phyloP scores from a whole-genome alignment of 2,329 filamentous ascomycete genomes.

The Zymoseptoria tritici region DNA sequence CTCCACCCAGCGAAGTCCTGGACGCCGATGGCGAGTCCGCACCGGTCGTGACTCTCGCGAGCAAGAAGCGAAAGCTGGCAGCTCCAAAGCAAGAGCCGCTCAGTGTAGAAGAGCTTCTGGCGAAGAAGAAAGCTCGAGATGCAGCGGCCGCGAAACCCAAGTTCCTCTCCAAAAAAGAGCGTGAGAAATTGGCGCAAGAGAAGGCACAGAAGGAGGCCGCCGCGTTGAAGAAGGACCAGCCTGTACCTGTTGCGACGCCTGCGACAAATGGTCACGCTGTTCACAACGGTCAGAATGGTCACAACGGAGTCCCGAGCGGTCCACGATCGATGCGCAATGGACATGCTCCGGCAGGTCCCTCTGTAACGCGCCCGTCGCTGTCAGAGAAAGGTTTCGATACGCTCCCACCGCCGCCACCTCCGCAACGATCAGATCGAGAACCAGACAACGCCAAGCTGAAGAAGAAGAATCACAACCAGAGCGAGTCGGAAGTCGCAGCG shows the following conservation, averaged over 20 bases:
- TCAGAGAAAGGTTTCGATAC: slow-evolving; percentile 46
- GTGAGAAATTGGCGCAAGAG: slow-evolving; percentile 72
- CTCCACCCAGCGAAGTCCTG: not conserved
- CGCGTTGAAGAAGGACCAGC: slow-evolving; percentile 47
- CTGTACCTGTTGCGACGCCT: slow-evolving; percentile 25
- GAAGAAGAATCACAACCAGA: slow-evolving; percentile 33
- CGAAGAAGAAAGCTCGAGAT: slow-evolving; percentile 79
- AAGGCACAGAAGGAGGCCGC: slow-evolving; percentile 63
- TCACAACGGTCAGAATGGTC: slow-evolving; percentile 5
- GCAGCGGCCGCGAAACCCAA: slow-evolving; percentile 80
- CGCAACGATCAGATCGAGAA: slow-evolving; percentile 33
- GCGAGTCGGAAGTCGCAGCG: slow-evolving; percentile 59
- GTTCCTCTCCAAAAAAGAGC: slow-evolving; percentile 75
- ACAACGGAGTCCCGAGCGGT: slow-evolving; percentile 51
- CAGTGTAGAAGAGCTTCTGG: slow-evolving; percentile 77
- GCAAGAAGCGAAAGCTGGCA: slow-evolving; percentile 44
- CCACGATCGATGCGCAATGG: slow-evolving; percentile 60
- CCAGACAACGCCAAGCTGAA: slow-evolving; percentile 26
- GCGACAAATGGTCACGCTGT: not conserved
- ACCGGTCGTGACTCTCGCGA: not conserved
- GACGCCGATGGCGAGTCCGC: not conserved
- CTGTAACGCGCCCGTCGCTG: slow-evolving; percentile 37
- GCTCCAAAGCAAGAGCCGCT: slow-evolving; percentile 48
- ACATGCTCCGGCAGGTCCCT: slow-evolving; percentile 43
- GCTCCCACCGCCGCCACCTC: slow-evolving; percentile 42